Base-by-base conservation (phyloP, 495 filamentous ascomycete species). In the Aspergillus carlsbadensis region DNA sequence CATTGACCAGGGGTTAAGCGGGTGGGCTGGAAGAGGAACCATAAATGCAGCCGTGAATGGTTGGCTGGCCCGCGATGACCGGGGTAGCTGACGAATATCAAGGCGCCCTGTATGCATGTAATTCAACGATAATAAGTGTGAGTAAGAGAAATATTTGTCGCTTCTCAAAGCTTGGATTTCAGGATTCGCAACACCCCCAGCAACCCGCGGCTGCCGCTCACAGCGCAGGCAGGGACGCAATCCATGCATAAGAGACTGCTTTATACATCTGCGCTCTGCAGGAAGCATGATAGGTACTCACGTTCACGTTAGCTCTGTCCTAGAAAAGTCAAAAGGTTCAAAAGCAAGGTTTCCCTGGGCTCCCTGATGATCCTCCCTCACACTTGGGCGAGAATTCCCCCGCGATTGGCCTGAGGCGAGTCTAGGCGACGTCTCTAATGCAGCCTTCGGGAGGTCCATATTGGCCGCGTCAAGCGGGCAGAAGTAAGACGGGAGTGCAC, bases 61-160 rank as follows among this genome's bases (percentile, higher is more conserved):
- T 26, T 39, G 47, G 7, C 2, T 39, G 11, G 29, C 18, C 34
- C 34, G 34, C 17, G 34, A 22, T 39, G 14, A 21, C 34, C 33
- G n/a, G 20, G 34, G 13, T 50, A 20, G 21, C 11, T 39, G 47
- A 50, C 20, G 47, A 39, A 24, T 39, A 39, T 36, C 20, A 24
- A 1, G 47, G 10, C 18, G 22, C 21, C 10, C 15, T 18, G 22
- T 29, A 29, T 1, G 46, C 46, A 49, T 31, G 24, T 31, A 36
- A 24, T 37, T 36, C 46, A 18, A 5, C 5, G 33, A 37, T 34
- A 49, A 36, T 34, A 22, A n/a, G 22, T 50, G 37, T 34, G 47
- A 39, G 47, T 50, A 50, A 50, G 31, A 50, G 18, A 24, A 50
- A 50, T 39, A 21, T 39, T 2, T 18, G n/a, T 50, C 17, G 10